Conservation (phyloP, 352 stramenopile genomes). For the Phytophthora pistaciae region DNA sequence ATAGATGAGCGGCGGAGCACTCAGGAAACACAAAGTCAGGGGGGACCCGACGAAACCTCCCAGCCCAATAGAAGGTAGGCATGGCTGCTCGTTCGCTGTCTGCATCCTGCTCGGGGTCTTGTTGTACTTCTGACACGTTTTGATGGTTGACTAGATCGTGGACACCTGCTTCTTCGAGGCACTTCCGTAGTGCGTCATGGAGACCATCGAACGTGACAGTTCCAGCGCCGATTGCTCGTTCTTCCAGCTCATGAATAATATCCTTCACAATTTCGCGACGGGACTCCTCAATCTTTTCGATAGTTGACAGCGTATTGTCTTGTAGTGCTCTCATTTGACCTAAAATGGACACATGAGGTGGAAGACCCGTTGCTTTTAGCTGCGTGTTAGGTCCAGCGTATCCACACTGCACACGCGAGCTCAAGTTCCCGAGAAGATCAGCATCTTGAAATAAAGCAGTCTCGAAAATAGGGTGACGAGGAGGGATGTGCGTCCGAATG, state of each 20-base stretch:
- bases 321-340: slow-evolving; percentile 17
- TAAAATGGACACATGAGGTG: slow-evolving; percentile 21
- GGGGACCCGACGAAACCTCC: slow-evolving; percentile 12
- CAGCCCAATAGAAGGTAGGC: slow-evolving; percentile 13
- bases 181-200: slow-evolving; percentile 4
- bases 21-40: slow-evolving; percentile 12
- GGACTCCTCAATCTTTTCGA: slow-evolving; percentile 10
- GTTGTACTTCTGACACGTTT: not conserved
- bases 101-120: not conserved
- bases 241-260: slow-evolving; percentile 17
- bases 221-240: slow-evolving; percentile 20
- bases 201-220: slow-evolving; percentile 19
- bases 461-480: slow-evolving; percentile 7
- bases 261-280: slow-evolving; percentile 5
- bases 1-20: slow-evolving; percentile 8
- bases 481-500: not conserved
- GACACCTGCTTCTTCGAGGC: slow-evolving; percentile 5
- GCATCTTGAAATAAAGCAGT: slow-evolving; percentile 18
- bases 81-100: not conserved
- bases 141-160: not conserved
- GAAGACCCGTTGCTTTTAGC: slow-evolving; percentile 17
- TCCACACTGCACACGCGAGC: not conserved
- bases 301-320: not conserved
- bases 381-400: not conserved
- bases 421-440: not conserved